phyloP scores from a whole-genome alignment of 352 stramenopile genomes.

The Globisporangium paddicum region DNA sequence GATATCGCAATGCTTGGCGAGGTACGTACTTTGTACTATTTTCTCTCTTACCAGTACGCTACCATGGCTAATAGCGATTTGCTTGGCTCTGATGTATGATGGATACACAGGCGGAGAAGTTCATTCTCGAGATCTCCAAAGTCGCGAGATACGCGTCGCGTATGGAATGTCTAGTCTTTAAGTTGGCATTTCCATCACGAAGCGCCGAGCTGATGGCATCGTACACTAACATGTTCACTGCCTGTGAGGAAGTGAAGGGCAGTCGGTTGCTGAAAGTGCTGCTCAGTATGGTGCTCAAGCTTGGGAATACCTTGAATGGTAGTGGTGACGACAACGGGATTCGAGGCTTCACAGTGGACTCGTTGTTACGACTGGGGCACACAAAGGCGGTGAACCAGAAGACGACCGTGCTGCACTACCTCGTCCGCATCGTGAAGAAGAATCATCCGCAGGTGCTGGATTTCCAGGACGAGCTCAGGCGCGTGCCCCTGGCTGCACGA shows the following conservation, averaged over 20 bases:
- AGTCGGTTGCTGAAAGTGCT: slow-evolving; percentile 92
- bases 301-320: slow-evolving; percentile 97
- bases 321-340: slow-evolving; percentile 83
- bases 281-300: slow-evolving; percentile 95
- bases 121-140: slow-evolving; percentile 84
- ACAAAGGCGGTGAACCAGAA: slow-evolving; percentile 97
- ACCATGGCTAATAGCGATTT: background rate
- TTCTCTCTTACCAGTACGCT: too few relatives aligned
- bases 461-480: slow-evolving; percentile 89
- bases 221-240: slow-evolving; percentile 81
- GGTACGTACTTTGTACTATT: slow-evolving; percentile 20
- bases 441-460: slow-evolving; percentile 92
- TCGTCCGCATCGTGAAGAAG: slow-evolving; percentile 94
- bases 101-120: slow-evolving; percentile 65
- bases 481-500: slow-evolving; percentile 79
- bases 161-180: slow-evolving; percentile 82
- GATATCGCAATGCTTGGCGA: slow-evolving; percentile 62
- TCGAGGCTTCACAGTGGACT: slow-evolving; percentile 95
- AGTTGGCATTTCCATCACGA: slow-evolving; percentile 64
- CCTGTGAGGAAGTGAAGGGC: slow-evolving; percentile 92
- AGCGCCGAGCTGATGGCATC: slow-evolving; percentile 79
- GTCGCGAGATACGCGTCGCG: slow-evolving; percentile 61
- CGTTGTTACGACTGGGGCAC: slow-evolving; percentile 88
- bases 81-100: background rate
- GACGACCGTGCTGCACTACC: slow-evolving; percentile 97